Evolutionary conservation across 352 stramenopile genomes (phyloP).

Genomic region (Globisporangium nagaii): DNA sequence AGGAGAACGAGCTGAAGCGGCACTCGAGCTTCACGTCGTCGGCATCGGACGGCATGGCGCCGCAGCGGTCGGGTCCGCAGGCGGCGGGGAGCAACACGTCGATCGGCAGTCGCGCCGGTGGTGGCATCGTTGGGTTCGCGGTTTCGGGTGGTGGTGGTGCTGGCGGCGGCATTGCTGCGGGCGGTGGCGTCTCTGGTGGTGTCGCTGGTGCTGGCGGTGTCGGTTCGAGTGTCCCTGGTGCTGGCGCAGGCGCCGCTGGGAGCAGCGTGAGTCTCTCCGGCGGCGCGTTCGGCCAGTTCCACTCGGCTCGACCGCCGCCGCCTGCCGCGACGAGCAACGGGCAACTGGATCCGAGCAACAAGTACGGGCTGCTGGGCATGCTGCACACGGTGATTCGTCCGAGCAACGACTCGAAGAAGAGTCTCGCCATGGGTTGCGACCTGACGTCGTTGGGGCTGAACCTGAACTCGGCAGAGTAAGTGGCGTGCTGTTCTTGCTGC

Average conservation of each 20-base stretch:
- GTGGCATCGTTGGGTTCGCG: background rate
- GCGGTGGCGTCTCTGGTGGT: background rate
- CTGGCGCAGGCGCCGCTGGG: constrained; percentile 15
- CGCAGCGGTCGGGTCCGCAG: constrained; percentile 32
- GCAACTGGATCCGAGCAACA: constrained; percentile 61
- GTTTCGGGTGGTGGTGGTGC: background rate
- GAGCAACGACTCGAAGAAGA: constrained; percentile 66
- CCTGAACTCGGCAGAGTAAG: constrained; percentile 77
- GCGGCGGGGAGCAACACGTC: constrained; percentile 37
- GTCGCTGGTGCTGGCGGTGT: background rate
- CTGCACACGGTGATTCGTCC: constrained; percentile 72
- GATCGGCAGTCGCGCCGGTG: constrained; percentile 42
- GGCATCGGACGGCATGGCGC: constrained; percentile 52
- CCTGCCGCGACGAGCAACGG: constrained; percentile 21
- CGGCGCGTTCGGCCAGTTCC: constrained; percentile 55
- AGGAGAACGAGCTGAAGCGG: constrained; percentile 49
- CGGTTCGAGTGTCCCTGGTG: constrained; percentile 1
- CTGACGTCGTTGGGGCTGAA: constrained; percentile 81
- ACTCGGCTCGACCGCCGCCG: constrained; percentile 15
- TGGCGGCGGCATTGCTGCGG: background rate
- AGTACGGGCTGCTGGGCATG: constrained; percentile 79
- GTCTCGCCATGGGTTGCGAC: constrained; percentile 72
- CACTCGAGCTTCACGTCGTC: constrained; percentile 71
- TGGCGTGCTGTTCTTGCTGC: constrained; percentile 1
- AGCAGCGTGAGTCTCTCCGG: constrained; percentile 47